A percentile compares a stretch with the other conserved stretches of the same genome.
Conservation (phyloP, 1,139 yeast species). For the Casaregolazyma suthepensis region DNA sequence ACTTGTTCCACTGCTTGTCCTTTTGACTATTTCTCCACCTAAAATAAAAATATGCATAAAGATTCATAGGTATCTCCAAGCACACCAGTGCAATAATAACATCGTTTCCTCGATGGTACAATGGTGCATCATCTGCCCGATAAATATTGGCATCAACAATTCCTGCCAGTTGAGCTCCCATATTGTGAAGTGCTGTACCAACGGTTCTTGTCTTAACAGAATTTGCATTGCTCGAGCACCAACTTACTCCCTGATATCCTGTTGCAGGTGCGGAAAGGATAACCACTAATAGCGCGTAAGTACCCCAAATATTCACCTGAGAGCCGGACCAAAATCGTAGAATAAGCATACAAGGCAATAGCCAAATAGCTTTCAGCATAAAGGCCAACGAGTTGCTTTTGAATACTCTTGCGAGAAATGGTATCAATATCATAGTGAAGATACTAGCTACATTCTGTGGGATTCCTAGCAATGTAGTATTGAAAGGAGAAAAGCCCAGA, state of each 20-base stretch:
- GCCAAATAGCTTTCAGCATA: constrained; percentile 20
- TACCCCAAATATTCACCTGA: constrained; percentile 43
- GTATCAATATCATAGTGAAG: constrained; percentile 35
- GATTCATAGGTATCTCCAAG: constrained; percentile 22
- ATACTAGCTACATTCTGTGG: constrained; percentile 35
- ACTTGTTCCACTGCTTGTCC: constrained; percentile 41
- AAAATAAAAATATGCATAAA: constrained; percentile 36
- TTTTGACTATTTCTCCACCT: constrained; percentile 42
- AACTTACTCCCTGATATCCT: constrained; percentile 19
- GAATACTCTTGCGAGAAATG: constrained; percentile 40
- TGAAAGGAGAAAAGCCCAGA: constrained; percentile 51
- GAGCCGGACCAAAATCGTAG: constrained; percentile 48
- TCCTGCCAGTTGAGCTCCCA: constrained; percentile 51
- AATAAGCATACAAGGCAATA: constrained; percentile 38
- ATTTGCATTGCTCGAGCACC: constrained; percentile 58
- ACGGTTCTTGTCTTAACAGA: constrained; percentile 55
- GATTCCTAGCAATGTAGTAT: constrained; percentile 49
- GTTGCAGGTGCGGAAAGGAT: constrained; percentile 36
- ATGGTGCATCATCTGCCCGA: constrained; percentile 51
- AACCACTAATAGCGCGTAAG: constrained; percentile 43
- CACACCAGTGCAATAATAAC: constrained; percentile 38
- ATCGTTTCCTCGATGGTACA: constrained; percentile 50
- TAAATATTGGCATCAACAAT: constrained; percentile 52
- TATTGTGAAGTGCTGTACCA: constrained; percentile 56
- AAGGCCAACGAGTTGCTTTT: neutral